Base-by-base conservation (phyloP, 2,329 filamentous ascomycete genomes). In the Rhytidhysteron rufulum region DNA sequence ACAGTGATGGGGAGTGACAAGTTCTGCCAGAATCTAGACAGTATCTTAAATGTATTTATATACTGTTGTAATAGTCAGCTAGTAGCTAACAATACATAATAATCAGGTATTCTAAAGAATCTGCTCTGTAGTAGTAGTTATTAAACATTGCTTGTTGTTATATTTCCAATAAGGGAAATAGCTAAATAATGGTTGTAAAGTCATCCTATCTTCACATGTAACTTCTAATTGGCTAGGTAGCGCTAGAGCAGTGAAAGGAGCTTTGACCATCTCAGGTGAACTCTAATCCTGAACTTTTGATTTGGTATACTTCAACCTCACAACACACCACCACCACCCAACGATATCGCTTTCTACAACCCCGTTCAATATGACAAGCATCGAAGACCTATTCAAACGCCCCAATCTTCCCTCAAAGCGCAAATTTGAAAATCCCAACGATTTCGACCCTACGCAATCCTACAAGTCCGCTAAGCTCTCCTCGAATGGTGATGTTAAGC, bases 341-440 rank as follows among this genome's bases (percentile, higher is more conserved):
- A 27, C 24, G 13, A 27, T 27, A n/a, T 13, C 24, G 24, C 13
- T 8, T 27, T 27, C 24, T 13, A 27, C 7, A 8, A 13, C 24
- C 13, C 24, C 24, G 24, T 20, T 13, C 35, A 24, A 29, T n/a
- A 82, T 81, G 78, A 73, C 76, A 18, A 79, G 73, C 57, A 74
- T 82, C 48, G 78, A 82, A 57, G 78, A 82, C 32, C 72, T 83
- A 13, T 82, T 83, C 67, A 81, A 79, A 67, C 74, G 75, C 61
- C 72, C 76, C 1, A 66, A 64, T 25, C 60, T 71, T 16, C 63
- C 72, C 15, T 62, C 61, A 15, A 83, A 83, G 60, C 78, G 79
- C 54, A 83, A 82, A 58, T 70, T 78, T 53, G 78, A 82, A 63
- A 71, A 47, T 57, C 72, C 41, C 64, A 72, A 58, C 56, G 71